phyloP scores from a whole-genome alignment of 2,329 filamentous ascomycete species.

The Pseudogymnoascus sp. region DNA sequence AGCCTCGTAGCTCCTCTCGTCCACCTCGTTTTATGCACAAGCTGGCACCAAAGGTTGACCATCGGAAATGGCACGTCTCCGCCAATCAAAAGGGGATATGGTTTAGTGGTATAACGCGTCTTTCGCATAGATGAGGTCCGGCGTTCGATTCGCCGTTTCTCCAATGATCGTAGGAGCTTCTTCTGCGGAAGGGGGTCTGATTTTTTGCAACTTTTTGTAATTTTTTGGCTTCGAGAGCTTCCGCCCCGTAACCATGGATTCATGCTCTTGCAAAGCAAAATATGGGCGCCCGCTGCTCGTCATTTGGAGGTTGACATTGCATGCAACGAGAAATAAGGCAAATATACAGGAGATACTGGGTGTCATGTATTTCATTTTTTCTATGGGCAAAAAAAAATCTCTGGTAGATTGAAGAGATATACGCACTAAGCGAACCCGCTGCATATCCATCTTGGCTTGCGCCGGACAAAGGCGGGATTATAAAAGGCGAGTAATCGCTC shows the following conservation, averaged over 20 bases:
- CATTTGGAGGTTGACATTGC: not conserved
- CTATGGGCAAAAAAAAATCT: not conserved
- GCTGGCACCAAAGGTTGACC: not conserved
- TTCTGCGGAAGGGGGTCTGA: not conserved
- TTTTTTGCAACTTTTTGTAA: not conserved
- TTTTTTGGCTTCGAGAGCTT: not conserved
- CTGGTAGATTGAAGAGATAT: constrained; percentile 1
- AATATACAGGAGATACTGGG: not conserved
- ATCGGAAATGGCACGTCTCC: not conserved
- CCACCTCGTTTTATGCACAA: not conserved
- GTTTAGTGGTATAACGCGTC: constrained; percentile 9
- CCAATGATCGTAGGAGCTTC: constrained; percentile 2
- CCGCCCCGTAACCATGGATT: not conserved
- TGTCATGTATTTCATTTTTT: not conserved
- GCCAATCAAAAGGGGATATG: constrained; percentile 9
- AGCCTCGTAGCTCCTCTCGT: not conserved
- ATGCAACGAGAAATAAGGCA: not conserved
- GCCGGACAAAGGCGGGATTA: constrained; percentile 10
- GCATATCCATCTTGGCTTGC: constrained; percentile 5
- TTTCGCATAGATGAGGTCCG: constrained; percentile 9
- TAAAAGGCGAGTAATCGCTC: constrained; percentile 9
- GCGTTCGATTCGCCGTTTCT: constrained; percentile 9
- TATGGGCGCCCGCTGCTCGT: too few species aligned
- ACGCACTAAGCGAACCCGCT: constrained; percentile 11
- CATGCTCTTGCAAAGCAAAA: not conserved